These are phyloP conservation scores for Lachnellula subtilissima DNA, from an alignment of 2,329 filamentous ascomycete species.

Conservation along the genomic window DNA sequence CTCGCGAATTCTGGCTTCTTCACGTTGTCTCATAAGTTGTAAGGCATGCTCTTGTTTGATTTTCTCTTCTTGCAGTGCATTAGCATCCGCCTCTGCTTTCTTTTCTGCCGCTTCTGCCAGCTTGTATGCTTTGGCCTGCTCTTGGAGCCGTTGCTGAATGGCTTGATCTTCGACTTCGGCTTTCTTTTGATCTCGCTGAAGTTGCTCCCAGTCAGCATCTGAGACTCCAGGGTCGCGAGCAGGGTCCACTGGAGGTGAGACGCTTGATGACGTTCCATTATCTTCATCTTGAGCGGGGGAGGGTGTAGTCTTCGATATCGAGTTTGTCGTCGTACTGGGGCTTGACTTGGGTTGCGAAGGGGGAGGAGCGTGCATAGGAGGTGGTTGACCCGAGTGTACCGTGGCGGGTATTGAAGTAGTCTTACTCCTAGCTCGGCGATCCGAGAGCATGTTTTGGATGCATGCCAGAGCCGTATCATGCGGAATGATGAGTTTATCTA, in stretches of 20 bases:
- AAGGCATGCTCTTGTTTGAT: too few relatives aligned
- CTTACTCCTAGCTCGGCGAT: slow-evolving; percentile 14
- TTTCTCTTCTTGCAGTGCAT: too few relatives aligned
- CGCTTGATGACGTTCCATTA: slow-evolving; percentile 8
- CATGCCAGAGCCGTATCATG: slow-evolving; percentile 15
- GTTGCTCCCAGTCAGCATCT: slow-evolving; percentile 57
- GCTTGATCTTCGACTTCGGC: slow-evolving; percentile 14
- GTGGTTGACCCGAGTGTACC: slow-evolving; percentile 1
- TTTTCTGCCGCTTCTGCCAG: background rate
- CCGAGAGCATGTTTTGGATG: slow-evolving; percentile 23
- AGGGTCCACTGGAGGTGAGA: background rate
- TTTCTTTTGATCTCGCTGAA: slow-evolving; percentile 44
- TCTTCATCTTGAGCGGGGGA: background rate
- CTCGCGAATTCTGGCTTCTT: slow-evolving; percentile 2
- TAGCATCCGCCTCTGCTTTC: background rate
- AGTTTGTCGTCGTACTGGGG: background rate
- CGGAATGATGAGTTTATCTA: slow-evolving; percentile 17
- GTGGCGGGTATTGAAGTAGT: background rate
- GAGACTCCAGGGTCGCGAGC: slow-evolving; percentile 52
- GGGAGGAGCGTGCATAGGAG: background rate
- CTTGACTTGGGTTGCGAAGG: background rate
- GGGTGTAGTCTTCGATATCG: background rate
- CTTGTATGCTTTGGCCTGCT: slow-evolving; percentile 6
- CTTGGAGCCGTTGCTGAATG: slow-evolving; percentile 23
- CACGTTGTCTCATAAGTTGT: too few relatives aligned